Base-by-base conservation (phyloP, 495 filamentous ascomycete species). In the Sabuloglossum arenarium region DNA sequence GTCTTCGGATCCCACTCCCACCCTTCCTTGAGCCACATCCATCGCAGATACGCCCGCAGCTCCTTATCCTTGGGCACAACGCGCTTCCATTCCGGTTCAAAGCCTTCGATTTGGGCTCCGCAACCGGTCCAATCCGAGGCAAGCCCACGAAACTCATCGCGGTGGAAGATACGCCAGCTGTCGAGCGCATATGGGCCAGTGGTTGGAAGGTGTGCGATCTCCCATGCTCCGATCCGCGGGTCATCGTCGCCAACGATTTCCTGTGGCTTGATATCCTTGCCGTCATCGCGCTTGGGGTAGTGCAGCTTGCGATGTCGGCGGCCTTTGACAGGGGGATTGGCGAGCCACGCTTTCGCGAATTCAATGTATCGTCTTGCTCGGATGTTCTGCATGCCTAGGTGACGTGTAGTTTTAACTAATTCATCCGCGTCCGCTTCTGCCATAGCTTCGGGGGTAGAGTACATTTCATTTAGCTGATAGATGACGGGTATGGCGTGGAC, bases 151-250 rank as follows among this genome's bases (percentile, higher is more conserved):
- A 95, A 64, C 47, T 73, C 73, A 66, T 97, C 90, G 0, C 90
- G 75, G 62, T 87, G 94, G 65, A 96, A 96, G 55, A 96, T 94
- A 3, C 91, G 76, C 86, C 88, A 97, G 58, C 82, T 87, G 66
- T 97, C 90, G 37, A 94, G 68, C 0, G 88, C 85, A 66, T 97
- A 97, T 1, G 80, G 75, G 1, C 91, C 90, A 6, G 79, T 68
- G n/a, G 85, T 82, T 0, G 88, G 86, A 34, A 96, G 63, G 64
- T 94, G 85, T 0, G 81, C 89, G 57, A 95, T 80, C 61, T 97
- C 90, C 83, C 87, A 94, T 5, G 77, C 83, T 2, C 67, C 67
- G 3, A 61, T 53, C 12, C 66, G 57, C 47, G 62, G 60, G n/a
- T 65, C 64, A n/a, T 62, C 62, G 27, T 62, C 58, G 10, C 16